Conservation (phyloP, 495 filamentous ascomycete species). For the Penicillium cosmopolitanum region DNA sequence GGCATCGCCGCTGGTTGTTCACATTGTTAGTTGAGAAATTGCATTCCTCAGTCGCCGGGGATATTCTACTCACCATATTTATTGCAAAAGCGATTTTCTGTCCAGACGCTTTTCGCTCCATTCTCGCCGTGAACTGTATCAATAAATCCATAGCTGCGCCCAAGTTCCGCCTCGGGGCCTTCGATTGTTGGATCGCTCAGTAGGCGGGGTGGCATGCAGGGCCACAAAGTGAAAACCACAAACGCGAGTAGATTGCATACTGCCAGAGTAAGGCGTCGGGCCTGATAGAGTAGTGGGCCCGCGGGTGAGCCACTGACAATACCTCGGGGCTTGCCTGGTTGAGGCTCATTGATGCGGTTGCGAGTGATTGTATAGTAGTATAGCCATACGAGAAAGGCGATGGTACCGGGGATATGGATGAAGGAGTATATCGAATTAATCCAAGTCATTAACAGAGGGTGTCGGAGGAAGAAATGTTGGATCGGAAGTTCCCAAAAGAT, state of each 20-base stretch:
- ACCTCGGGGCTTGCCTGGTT: slow-evolving; percentile 39
- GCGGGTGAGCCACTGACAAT: slow-evolving; percentile 43
- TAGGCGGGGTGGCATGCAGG: slow-evolving; percentile 79
- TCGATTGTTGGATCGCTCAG: slow-evolving; percentile 55
- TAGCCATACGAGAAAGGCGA: slow-evolving; percentile 67
- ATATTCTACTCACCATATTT: slow-evolving; percentile 53
- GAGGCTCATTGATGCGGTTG: slow-evolving; percentile 43
- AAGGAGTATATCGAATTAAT: slow-evolving; percentile 75
- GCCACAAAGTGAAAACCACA: slow-evolving; percentile 76
- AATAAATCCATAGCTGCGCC: slow-evolving; percentile 67
- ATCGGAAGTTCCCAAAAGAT: slow-evolving; percentile 61
- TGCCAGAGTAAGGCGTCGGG: slow-evolving; percentile 69
- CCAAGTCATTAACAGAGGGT: slow-evolving; percentile 47
- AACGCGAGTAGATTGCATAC: slow-evolving; percentile 78
- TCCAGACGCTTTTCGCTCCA: slow-evolving; percentile 71
- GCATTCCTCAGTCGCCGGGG: too few species aligned
- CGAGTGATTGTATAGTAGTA: slow-evolving; percentile 67
- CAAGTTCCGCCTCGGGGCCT: slow-evolving; percentile 48
- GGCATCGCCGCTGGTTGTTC: slow-evolving; percentile 69
- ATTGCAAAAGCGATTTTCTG: slow-evolving; percentile 70
- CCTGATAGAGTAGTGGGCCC: slow-evolving; percentile 59
- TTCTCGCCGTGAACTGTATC: slow-evolving; percentile 73
- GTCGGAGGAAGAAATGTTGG: slow-evolving; percentile 57
- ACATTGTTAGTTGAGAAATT: not conserved
- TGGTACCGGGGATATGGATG: slow-evolving; percentile 82